Evolutionary conservation across 352 stramenopile genomes (phyloP).

Genomic region (Globisporangium carolinianum): DNA sequence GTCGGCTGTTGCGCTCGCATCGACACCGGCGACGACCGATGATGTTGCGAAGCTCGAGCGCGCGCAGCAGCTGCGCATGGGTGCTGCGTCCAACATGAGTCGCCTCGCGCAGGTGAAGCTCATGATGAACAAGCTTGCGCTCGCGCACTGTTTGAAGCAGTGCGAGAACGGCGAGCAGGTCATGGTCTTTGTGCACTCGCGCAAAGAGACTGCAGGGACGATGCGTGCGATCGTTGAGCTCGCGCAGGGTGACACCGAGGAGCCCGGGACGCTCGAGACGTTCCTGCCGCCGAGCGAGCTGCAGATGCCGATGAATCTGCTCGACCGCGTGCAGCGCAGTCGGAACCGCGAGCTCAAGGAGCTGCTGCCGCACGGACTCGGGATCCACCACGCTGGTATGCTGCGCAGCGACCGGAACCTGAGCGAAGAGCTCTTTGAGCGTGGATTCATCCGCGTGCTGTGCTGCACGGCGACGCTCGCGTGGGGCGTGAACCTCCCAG

Average conservation of each 20-base stretch:
- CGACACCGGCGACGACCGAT: slow-evolving; percentile 37
- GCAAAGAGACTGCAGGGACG: slow-evolving; percentile 96
- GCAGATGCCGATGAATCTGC: slow-evolving; percentile 40
- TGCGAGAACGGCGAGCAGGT: slow-evolving; percentile 76
- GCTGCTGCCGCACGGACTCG: slow-evolving; percentile 92
- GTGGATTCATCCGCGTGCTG: slow-evolving; percentile 95
- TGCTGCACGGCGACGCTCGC: slow-evolving; percentile 99
- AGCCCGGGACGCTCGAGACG: slow-evolving; percentile 38
- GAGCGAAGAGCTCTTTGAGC: slow-evolving; percentile 96
- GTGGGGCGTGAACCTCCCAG: slow-evolving; percentile 98
- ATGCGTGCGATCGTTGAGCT: slow-evolving; percentile 90
- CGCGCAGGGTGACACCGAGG: slow-evolving; percentile 62
- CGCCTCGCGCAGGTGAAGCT: slow-evolving; percentile 54
- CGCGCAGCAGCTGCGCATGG: slow-evolving; percentile 11
- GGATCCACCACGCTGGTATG: slow-evolving; percentile 99
- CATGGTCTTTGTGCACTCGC: slow-evolving; percentile 99
- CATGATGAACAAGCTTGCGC: slow-evolving; percentile 84
- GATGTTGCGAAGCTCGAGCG: slow-evolving; percentile 32
- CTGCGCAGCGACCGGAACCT: slow-evolving; percentile 91
- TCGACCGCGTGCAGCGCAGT: slow-evolving; percentile 87
- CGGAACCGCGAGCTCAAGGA: slow-evolving; percentile 94
- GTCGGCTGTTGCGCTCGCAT: slow-evolving; percentile 36
- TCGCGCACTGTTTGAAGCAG: slow-evolving; percentile 62
- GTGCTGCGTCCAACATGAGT: slow-evolving; percentile 36
- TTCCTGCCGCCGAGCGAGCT: slow-evolving; percentile 57